A percentile compares a stretch with the other conserved stretches of the same genome.
Conservation (phyloP, 768 basidiomycete species). For the Agaricus subrufescens region DNA sequence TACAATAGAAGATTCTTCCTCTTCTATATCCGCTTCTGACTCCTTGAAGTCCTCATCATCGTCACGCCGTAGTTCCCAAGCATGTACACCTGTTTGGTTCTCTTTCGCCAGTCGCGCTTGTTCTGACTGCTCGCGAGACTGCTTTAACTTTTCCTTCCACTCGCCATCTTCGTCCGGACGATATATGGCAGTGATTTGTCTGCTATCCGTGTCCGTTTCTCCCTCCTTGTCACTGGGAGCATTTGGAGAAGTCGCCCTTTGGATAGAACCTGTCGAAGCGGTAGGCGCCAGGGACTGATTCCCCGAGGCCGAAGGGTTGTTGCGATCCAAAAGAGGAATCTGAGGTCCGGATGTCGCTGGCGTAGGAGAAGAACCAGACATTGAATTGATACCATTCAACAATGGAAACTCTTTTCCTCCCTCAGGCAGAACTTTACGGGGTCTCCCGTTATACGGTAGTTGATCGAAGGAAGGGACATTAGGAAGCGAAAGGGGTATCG, state of each 20-base stretch:
- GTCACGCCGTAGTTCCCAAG: constrained; percentile 49
- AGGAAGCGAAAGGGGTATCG: constrained; percentile 60
- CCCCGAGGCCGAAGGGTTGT: constrained; percentile 36
- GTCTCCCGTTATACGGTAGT: constrained; percentile 72
- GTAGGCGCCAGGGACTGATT: constrained; percentile 1
- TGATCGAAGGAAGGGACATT: constrained; percentile 73
- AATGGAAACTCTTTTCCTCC: constrained; percentile 65
- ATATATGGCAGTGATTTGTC: constrained; percentile 77
- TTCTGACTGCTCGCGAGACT: constrained; percentile 59
- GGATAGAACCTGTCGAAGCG: constrained; percentile 15
- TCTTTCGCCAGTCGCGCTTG: constrained; percentile 40
- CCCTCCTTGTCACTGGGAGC: constrained; percentile 36
- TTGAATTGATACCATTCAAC: constrained; percentile 54
- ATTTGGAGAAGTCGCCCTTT: constrained; percentile 26
- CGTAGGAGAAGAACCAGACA: constrained; percentile 47
- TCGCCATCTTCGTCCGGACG: constrained; percentile 80
- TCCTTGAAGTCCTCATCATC: constrained; percentile 70
- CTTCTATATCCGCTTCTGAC: constrained; percentile 62
- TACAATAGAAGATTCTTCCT: constrained; percentile 60
- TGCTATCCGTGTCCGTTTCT: constrained; percentile 43
- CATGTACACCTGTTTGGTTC: constrained; percentile 30
- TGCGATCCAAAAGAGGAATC: constrained; percentile 47
- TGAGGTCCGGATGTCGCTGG: constrained; percentile 40
- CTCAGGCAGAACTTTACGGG: constrained; percentile 77
- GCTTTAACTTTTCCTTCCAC: constrained; percentile 78